Evolutionary conservation across 2,329 filamentous ascomycete genomes (phyloP).

Genomic region (Botrytis aclada): DNA sequence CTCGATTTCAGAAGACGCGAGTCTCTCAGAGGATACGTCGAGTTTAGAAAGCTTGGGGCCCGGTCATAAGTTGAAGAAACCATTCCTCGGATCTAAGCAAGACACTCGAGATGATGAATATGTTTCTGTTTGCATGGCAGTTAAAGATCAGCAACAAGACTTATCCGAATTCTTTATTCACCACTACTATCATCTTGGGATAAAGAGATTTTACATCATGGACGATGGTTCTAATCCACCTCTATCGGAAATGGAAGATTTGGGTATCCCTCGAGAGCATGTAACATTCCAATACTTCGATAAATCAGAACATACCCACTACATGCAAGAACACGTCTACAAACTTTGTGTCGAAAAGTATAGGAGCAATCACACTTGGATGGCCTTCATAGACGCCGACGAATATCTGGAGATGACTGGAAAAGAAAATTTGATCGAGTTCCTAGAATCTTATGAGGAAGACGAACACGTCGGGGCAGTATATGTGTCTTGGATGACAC

Average conservation of each 20-base stretch:
- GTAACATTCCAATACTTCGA: constrained; percentile 30
- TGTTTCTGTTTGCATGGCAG: constrained; percentile 32
- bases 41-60: background rate
- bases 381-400: constrained; percentile 37
- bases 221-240: constrained; percentile 33
- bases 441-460: constrained; percentile 33
- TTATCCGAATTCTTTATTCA: constrained; percentile 34
- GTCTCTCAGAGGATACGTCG: background rate
- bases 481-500: constrained; percentile 38
- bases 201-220: constrained; percentile 35
- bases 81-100: constrained; percentile 11
- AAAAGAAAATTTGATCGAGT: constrained; percentile 31
- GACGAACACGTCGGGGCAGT: constrained; percentile 33
- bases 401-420: constrained; percentile 37
- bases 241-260: constrained; percentile 24
- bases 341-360: constrained; percentile 28
- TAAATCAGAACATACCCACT: background rate
- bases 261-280: constrained; percentile 25
- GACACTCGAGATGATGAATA: constrained; percentile 25
- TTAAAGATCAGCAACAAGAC: constrained; percentile 30
- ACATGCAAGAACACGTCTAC: constrained; percentile 29
- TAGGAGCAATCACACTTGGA: constrained; percentile 37
- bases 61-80: constrained; percentile 3
- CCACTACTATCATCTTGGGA: constrained; percentile 34
- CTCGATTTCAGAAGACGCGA: background rate